Percentiles rank a stretch among this genome's conserved stretches.
These are phyloP conservation scores for Ascochyta koolunga DNA, from an alignment of 2,329 filamentous ascomycete species.

Conservation along the genomic window DNA sequence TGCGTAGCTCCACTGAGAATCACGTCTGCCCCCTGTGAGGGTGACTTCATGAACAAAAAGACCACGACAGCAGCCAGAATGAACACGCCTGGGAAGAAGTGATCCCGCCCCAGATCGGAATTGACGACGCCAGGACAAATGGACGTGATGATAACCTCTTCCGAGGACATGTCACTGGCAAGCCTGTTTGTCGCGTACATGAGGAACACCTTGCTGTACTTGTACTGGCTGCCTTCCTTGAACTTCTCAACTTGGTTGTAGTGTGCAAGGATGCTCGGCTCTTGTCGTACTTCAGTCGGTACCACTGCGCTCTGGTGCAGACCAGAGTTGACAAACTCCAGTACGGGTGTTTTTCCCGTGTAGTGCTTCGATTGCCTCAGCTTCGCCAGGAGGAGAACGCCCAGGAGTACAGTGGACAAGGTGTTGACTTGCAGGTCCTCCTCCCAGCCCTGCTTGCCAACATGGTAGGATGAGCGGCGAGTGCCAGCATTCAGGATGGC, in stretches of 20 bases:
- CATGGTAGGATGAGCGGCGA: constrained; percentile 27
- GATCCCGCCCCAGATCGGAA: constrained; percentile 41
- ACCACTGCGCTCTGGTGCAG: constrained; percentile 37
- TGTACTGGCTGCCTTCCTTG: constrained; percentile 35
- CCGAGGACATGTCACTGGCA: constrained; percentile 32
- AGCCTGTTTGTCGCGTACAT: constrained; percentile 42
- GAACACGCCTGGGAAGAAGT: constrained; percentile 34
- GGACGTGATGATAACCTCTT: constrained; percentile 45
- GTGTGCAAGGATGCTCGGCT: constrained; percentile 34
- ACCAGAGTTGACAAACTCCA: constrained; percentile 45
- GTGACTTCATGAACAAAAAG: constrained; percentile 32
- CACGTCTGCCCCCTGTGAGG: constrained; percentile 38
- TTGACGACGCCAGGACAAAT: constrained; percentile 43
- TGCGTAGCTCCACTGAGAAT: constrained; percentile 44
- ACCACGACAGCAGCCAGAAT: constrained; percentile 29
- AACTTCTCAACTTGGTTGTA: constrained; percentile 41
- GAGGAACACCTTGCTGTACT: constrained; percentile 44
- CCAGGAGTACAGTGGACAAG: constrained; percentile 62
- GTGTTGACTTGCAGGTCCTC: constrained; percentile 63
- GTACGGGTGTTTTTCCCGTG: constrained; percentile 32
- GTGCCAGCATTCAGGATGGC: constrained; percentile 51
- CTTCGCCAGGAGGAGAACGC: constrained; percentile 55
- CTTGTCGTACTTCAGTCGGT: constrained; percentile 22
- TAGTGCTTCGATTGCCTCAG: constrained; percentile 35
- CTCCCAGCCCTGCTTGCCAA: constrained; percentile 47